Evolutionary conservation across 1,139 yeast species (phyloP).

Genomic region (Kluyveromyces marxianus): DNA sequence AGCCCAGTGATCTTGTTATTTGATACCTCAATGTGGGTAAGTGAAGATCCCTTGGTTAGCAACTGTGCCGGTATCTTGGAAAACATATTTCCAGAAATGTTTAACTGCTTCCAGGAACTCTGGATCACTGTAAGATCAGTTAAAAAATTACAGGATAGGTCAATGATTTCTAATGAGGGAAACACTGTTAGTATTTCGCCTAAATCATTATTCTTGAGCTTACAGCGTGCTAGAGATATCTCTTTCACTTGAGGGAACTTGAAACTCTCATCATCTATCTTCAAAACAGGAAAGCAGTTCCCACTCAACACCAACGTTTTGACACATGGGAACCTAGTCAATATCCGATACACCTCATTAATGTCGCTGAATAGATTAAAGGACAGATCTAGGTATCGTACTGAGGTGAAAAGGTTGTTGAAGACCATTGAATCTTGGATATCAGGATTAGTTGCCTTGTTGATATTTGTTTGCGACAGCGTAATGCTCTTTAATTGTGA

Average conservation of each 20-base stretch:
- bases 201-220: conserved; percentile 25
- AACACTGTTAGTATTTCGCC: conserved; percentile 33
- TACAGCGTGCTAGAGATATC: conserved; percentile 36
- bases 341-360: conserved; percentile 34
- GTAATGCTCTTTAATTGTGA: conserved; percentile 41
- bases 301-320: conserved; percentile 52
- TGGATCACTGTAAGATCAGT: conserved; percentile 28
- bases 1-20: conserved; percentile 18
- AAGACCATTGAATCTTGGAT: neutral
- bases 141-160: conserved; percentile 43
- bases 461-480: conserved; percentile 37
- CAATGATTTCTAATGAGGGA: conserved; percentile 38
- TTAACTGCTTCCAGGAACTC: conserved; percentile 29
- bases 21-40: conserved; percentile 14
- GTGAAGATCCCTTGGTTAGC: conserved; percentile 1
- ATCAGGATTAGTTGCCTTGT: conserved; percentile 12
- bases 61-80: conserved; percentile 10
- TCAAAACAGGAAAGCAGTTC: conserved; percentile 38
- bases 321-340: conserved; percentile 35
- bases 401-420: conserved; percentile 3
- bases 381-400: conserved; percentile 48
- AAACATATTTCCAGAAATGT: conserved; percentile 42
- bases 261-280: neutral
- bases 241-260: conserved; percentile 16
- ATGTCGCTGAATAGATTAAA: conserved; percentile 47